Evolutionary conservation across 805 yeast species (phyloP).

Genomic region (Metschnikowia corniflorae): DNA sequence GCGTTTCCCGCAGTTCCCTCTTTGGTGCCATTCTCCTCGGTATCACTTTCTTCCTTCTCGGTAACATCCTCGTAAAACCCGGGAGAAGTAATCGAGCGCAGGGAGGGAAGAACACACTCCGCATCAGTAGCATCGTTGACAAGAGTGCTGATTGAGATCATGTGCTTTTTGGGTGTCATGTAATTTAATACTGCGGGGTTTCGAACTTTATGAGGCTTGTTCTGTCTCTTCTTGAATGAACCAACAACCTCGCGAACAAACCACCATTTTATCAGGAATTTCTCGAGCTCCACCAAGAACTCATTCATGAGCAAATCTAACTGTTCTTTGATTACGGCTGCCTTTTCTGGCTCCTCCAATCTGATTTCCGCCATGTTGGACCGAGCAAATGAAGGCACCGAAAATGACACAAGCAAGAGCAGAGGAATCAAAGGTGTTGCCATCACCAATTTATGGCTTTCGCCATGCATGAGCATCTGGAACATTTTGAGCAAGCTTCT

Average conservation of each 20-base stretch:
- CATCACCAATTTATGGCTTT: conserved; percentile 14
- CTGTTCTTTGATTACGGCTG: conserved; percentile 3
- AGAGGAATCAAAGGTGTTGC: conserved; percentile 18
- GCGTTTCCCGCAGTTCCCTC: neutral
- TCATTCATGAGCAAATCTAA: conserved; percentile 3
- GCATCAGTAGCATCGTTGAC: conserved; percentile 13
- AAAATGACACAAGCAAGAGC: conserved; percentile 16
- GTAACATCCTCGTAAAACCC: conserved; percentile 18
- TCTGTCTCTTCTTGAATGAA: conserved; percentile 7
- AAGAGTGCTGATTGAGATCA: conserved; percentile 12
- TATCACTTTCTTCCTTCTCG: conserved; percentile 11
- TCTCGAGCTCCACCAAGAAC: conserved; percentile 10
- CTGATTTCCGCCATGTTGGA: conserved; percentile 7
- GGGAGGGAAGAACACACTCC: conserved; percentile 14
- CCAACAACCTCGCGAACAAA: conserved; percentile 15
- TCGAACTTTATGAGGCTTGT: too few relatives aligned
- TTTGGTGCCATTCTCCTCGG: conserved; percentile 2
- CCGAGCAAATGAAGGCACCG: conserved; percentile 16
- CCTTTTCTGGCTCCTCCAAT: neutral
- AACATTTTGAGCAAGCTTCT: conserved; percentile 10
- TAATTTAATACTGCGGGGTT: too few relatives aligned
- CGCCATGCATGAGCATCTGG: conserved; percentile 10
- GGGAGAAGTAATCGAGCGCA: conserved; percentile 17
- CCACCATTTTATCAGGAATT: conserved; percentile 17
- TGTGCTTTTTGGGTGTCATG: conserved; percentile 3